Conservation (phyloP, 2,329 filamentous ascomycete genomes). For the Plenodomus tracheiphilus region DNA sequence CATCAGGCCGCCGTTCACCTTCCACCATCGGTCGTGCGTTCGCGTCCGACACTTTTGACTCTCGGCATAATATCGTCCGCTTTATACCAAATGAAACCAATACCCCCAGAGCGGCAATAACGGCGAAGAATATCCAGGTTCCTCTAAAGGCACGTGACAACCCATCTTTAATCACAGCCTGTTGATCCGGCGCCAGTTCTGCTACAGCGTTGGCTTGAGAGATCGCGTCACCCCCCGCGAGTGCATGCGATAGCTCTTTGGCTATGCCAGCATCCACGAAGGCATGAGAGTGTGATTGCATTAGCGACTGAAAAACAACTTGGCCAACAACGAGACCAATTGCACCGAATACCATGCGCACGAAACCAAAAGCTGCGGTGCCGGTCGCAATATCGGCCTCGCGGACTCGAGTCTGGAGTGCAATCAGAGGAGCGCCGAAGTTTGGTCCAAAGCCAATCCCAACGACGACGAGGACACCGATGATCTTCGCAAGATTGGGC, state of each 20-base stretch:
- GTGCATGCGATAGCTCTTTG: constrained; percentile 19
- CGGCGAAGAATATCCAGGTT: constrained; percentile 57
- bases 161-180: constrained; percentile 43
- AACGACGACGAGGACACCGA: constrained; percentile 54
- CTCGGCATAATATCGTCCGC: constrained; percentile 29
- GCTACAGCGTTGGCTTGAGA: constrained; percentile 31
- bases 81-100: constrained; percentile 39
- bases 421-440: constrained; percentile 59
- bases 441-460: constrained; percentile 58
- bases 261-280: constrained; percentile 27
- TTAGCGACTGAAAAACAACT: constrained; percentile 59
- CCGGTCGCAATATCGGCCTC: constrained; percentile 56
- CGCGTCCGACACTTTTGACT: too few relatives aligned
- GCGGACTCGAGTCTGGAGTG: constrained; percentile 61
- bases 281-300: constrained; percentile 51
- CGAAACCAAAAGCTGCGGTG: constrained; percentile 56
- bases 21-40: too few relatives aligned
- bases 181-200: constrained; percentile 34
- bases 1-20: too few relatives aligned
- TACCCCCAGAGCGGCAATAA: constrained; percentile 43
- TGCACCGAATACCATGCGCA: constrained; percentile 50
- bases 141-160: constrained; percentile 51
- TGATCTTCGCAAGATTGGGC: constrained; percentile 36
- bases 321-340: constrained; percentile 55
- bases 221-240: constrained; percentile 39